phyloP scores from a whole-genome alignment of 2,329 filamentous ascomycete genomes.

The Ascosphaera pollenicola region DNA sequence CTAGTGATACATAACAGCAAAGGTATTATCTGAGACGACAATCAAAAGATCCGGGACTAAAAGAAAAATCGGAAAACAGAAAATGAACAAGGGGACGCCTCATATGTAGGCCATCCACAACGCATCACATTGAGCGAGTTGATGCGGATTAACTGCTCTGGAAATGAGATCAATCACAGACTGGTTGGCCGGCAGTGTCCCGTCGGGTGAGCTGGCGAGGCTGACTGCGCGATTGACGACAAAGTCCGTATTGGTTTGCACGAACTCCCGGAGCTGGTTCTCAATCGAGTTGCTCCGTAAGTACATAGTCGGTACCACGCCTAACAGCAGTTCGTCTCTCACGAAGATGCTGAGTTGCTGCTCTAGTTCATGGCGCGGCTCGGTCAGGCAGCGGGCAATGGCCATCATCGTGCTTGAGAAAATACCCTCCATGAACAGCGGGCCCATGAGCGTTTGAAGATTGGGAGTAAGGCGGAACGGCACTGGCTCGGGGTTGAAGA shows the following conservation, averaged over 20 bases:
- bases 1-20: too few relatives aligned
- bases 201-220: constrained; percentile 55
- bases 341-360: constrained; percentile 90
- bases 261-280: constrained; percentile 51
- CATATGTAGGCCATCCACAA: constrained; percentile 95
- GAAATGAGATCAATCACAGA: constrained; percentile 88
- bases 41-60: constrained; percentile 5
- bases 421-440: constrained; percentile 85
- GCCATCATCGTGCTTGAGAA: constrained; percentile 93
- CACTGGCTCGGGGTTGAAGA: constrained; percentile 87
- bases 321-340: constrained; percentile 92
- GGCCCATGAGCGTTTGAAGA: constrained; percentile 87
- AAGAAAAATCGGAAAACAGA: constrained; percentile 2
- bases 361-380: constrained; percentile 64
- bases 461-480: constrained; percentile 96
- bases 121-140: constrained; percentile 69
- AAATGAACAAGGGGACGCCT: constrained; percentile 3
- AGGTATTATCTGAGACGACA: too few relatives aligned
- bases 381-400: constrained; percentile 79
- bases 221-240: constrained; percentile 80
- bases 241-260: constrained; percentile 68
- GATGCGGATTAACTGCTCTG: constrained; percentile 80
- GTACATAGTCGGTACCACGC: constrained; percentile 49
- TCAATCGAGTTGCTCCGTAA: constrained; percentile 45
- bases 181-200: constrained; percentile 78